Base-by-base conservation (phyloP, 2,329 filamentous ascomycete species). In the Sordariomycetes sp. region DNA sequence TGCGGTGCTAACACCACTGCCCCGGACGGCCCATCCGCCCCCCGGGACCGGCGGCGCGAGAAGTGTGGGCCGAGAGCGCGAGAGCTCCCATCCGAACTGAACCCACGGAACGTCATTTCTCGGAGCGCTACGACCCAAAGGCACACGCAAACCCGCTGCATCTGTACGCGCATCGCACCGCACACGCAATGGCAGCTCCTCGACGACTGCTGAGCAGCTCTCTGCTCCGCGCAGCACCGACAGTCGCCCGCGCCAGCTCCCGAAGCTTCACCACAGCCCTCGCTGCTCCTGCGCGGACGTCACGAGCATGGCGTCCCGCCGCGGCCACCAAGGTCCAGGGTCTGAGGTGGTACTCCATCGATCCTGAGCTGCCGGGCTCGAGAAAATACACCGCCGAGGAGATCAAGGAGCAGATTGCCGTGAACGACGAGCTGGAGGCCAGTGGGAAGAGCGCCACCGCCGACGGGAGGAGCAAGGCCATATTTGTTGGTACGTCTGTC, bases 401-500 rank as follows among this genome's bases (percentile, higher is more conserved):
- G 8, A 61, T 47, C 45, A 69, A 60, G 45, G 47, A 55, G n/a
- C 48, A 61, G 19, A 49, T 50, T 6, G 35, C 47, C 21, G 12
- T 21, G 17, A 46, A 47, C 23, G 27, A 29, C 14, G 32, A 42
- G 29, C 28, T 51, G 6, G 44, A 39, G 43, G 50, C 18, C 39
- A 50, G 23, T 42, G 39, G 40, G 12, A 36, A 34, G 21, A 18
- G 35, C 6, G 30, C 38, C 12, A 40, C 31, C 20, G 25, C 21
- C 1, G 32, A 14, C 28, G 11, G 34, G 6, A 21, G 44, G 28
- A 19, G 30, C 12, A 47, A 59, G 5, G 46, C 62, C 18, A 52
- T 68, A 30, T 55, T 75, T 30, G 58, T 76, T 38, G 70, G 70
- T 67, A 56, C 24, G 53, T 49, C 24, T 10, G 5, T 16, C 21